Base-by-base conservation (phyloP, 495 filamentous ascomycete species). In the Penicillium argentinense region DNA sequence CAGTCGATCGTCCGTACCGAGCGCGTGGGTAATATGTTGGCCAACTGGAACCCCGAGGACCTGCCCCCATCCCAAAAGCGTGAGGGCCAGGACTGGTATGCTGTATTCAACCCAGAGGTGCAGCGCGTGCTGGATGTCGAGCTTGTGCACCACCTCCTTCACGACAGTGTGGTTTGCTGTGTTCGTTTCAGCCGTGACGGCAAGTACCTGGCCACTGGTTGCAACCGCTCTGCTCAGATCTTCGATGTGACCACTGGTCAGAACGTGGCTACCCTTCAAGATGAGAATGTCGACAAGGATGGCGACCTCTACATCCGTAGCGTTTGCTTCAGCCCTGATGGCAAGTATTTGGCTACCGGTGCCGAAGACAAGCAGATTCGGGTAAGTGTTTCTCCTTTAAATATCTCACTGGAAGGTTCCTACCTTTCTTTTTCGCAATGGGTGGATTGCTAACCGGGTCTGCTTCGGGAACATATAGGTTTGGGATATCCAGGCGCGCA, bases 261-360 rank as follows among this genome's bases (percentile, higher is more conserved):
- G 48, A 88, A 88, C 62, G 77, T 93, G 39, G 87, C 86, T 45
- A 79, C 85, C 18, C 69, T 93, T 28, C 86, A 91, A 59, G 89
- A 95, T 56, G 90, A 93, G 51, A 82, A 77, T 29, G 88, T 88
- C 37, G 89, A 95, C 57, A 81, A 87, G 39, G 85, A 82, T 45
- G 89, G 89, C 3, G 89, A 95, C 68, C 74, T 95, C 13, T 95
- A 95, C 59, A 95, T 95, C 54, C 72, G 89, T 56, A 95, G 89
- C 57, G 89, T 95, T 24, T 95, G 89, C 68, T 95, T 95, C 73
- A 93, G 89, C 62, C 89, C 89, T 2, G 89, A 95, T 64, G 89
- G 89, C 34, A 85, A 87, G 66, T 95, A 87, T 45, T 80, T 95
- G 21, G 89, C 89, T 3, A 95, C 89, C 19, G 89, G 89, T 54